These are phyloP conservation scores for Teratosphaeria gauchensis DNA, from an alignment of 2,329 filamentous ascomycete genomes.

Conservation along the genomic window DNA sequence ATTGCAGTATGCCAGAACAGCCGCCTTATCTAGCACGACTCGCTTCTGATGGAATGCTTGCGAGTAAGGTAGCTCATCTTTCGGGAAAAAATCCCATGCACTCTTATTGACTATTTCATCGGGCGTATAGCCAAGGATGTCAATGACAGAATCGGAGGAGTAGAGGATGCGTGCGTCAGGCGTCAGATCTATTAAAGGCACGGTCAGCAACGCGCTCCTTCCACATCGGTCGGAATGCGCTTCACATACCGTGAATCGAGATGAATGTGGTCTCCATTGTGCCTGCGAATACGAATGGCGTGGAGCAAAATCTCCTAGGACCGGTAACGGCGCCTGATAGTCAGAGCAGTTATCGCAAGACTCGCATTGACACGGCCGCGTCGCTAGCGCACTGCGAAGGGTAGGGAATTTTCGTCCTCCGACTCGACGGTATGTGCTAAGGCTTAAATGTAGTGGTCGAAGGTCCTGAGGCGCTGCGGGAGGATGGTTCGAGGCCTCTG, in stretches of 20 bases:
- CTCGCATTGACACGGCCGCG: not conserved
- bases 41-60: constrained; percentile 62
- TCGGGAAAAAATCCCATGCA: constrained; percentile 79
- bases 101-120: constrained; percentile 66
- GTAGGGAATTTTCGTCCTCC: not conserved
- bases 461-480: not conserved
- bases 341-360: not conserved
- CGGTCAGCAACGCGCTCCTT: not conserved
- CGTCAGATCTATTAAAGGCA: constrained; percentile 50
- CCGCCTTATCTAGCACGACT: constrained; percentile 71
- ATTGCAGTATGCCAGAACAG: constrained; percentile 70
- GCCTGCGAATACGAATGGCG: not conserved
- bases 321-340: not conserved
- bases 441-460: not conserved
- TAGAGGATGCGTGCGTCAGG: constrained; percentile 71
- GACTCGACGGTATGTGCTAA: not conserved
- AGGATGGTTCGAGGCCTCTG: not conserved
- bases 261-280: constrained; percentile 58
- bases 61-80: constrained; percentile 68
- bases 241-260: constrained; percentile 69
- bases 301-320: constrained; percentile 3
- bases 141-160: constrained; percentile 71
- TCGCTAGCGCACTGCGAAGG: not conserved
- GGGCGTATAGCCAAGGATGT: constrained; percentile 72
- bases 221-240: not conserved